A percentile compares a stretch with the other conserved stretches of the same genome.
Conservation (phyloP, 371 early-diverging fungal genomes). For the Parasitella parasitica region DNA sequence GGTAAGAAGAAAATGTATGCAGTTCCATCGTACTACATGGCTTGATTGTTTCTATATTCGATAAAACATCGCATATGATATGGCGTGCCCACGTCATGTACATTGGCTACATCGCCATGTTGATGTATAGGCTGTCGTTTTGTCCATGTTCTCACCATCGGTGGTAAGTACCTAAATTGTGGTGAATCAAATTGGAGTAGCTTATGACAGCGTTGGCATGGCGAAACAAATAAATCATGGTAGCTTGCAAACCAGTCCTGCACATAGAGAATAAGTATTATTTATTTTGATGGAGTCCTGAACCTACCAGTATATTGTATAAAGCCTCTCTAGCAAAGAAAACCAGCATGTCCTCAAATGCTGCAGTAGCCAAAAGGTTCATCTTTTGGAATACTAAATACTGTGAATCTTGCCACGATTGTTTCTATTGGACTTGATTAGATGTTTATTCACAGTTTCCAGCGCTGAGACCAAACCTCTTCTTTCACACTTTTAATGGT, state of each 20-base stretch:
- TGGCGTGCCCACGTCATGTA: slow-evolving; percentile 18
- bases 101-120: slow-evolving; percentile 4
- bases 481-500: slow-evolving; percentile 40
- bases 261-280: neutral
- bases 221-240: slow-evolving; percentile 35
- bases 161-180: slow-evolving; percentile 43
- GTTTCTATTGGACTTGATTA: neutral
- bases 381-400: slow-evolving; percentile 43
- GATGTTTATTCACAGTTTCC: neutral
- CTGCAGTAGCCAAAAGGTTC: slow-evolving; percentile 30
- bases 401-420: slow-evolving; percentile 32
- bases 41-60: slow-evolving; percentile 18
- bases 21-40: neutral
- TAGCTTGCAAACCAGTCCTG: slow-evolving; percentile 48
- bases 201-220: slow-evolving; percentile 46
- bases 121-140: slow-evolving; percentile 17
- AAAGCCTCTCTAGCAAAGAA: slow-evolving; percentile 36
- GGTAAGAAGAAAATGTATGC: neutral
- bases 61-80: slow-evolving; percentile 44
- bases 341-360: slow-evolving; percentile 39
- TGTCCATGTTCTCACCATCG: slow-evolving; percentile 47
- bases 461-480: slow-evolving; percentile 24
- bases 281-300: neutral
- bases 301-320: slow-evolving; percentile 31
- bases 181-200: slow-evolving; percentile 46